Evolutionary conservation across 2,329 filamentous ascomycete species (phyloP), one percentile per base, ranked within the genome.

Genomic region (Claviceps paspali): DNA sequence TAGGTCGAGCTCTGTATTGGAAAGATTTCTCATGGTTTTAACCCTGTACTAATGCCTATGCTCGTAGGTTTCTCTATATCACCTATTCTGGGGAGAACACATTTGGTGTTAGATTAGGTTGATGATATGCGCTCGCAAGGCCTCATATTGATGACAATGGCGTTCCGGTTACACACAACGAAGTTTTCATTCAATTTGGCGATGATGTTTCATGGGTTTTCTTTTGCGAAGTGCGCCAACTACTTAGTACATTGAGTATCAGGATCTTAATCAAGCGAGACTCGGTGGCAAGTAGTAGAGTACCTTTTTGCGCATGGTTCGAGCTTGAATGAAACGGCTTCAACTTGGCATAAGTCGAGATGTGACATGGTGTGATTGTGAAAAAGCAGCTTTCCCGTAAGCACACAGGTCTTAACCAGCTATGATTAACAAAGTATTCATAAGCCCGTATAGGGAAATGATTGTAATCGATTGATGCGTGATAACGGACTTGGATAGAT

Each of bases 71-170:
- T 71, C 73, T 98, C 43, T 98, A 98, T 70, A 98, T 98, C 67
- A 96, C 88, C 52, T 94, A 94, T 73, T 96, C 88, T 35, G 91
- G 91, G 65, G 91, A 96, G 76, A 98, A 96, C 73, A 98, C 91
- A 38, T 98, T 98, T 57, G 91, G 91, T 56, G 45, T 43, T 36
- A 49, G 47, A 36, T 54, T n/a, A 18, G 32, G 6, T 10, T 32
- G 26, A 21, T 23, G 3, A 30, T 30, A 11, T 15, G 34, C 21
- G 19, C 14, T 23, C 17, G 21, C 17, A 29, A 24, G 15, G n/a
- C 29, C n/a, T 22, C 19, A 18, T 21, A 31, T 27, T 31, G 38
- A 38, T 35, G 31, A 28, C 18, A 27, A 21, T 28, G 56, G 56
- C 56, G 55, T 58, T 57, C 46, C 44, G 56, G 56, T 54, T 43